Conservation (phyloP, 495 filamentous ascomycete species). For the Xylaria scruposa region DNA sequence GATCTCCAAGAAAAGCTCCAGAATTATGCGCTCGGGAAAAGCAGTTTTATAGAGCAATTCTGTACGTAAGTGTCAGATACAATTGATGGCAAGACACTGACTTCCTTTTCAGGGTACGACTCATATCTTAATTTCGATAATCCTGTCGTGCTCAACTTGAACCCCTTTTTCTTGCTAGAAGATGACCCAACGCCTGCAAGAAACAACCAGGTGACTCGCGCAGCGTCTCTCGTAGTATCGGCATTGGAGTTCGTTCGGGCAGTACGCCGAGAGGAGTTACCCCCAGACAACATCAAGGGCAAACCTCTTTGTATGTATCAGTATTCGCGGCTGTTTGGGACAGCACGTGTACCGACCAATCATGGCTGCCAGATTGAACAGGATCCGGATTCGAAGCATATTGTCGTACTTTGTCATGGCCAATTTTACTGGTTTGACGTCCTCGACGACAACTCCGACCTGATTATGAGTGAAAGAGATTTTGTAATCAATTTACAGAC, state of each 20-base stretch:
- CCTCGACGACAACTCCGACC: constrained; percentile 88
- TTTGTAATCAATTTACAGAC: constrained; percentile 90
- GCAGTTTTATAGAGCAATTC: constrained; percentile 98
- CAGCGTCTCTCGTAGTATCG: constrained; percentile 89
- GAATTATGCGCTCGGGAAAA: constrained; percentile 90
- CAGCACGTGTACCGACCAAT: constrained; percentile 91
- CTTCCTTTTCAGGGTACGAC: constrained; percentile 79
- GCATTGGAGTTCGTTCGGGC: constrained; percentile 92
- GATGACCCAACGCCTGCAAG: constrained; percentile 96
- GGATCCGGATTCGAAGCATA: constrained; percentile 84
- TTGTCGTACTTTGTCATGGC: constrained; percentile 93
- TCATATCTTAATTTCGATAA: constrained; percentile 98
- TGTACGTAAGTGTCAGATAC: constrained; percentile 65
- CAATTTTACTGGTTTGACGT: constrained; percentile 99
- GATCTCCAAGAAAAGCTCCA: constrained; percentile 87
- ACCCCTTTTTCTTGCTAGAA: constrained; percentile 96
- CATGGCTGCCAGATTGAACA: constrained; percentile 96
- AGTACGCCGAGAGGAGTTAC: constrained; percentile 89
- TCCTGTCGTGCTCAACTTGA: constrained; percentile 95
- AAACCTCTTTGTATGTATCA: constrained; percentile 96
- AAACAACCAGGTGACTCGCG: constrained; percentile 94
- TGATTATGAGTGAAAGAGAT: constrained; percentile 98
- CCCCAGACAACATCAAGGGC: constrained; percentile 83
- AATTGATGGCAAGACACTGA: constrained; percentile 11
- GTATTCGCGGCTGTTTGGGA: constrained; percentile 94